Evolutionary conservation across 106 monocot genomes (phyloP).

Genomic region (Dendrobium chrysotoxum): DNA sequence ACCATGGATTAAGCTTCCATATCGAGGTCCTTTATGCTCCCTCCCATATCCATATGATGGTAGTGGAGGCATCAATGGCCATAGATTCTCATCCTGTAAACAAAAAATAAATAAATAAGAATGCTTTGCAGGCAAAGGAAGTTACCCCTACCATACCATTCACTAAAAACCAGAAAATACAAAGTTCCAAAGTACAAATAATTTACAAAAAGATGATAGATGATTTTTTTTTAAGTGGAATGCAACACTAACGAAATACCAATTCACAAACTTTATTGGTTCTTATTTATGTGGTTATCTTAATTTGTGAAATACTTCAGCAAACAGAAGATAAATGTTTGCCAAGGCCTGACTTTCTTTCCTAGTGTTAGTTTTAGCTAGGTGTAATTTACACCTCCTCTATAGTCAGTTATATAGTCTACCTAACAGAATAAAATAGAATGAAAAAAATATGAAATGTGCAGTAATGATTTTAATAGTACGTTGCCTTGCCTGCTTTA

Average conservation of each 20-base stretch:
- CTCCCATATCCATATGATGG: conserved; percentile 79
- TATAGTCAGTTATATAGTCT: not conserved
- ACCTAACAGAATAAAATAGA: not conserved
- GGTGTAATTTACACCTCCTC: not conserved
- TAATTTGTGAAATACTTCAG: not conserved
- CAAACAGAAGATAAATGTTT: not conserved
- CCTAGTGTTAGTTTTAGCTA: not conserved
- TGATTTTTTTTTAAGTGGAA: not conserved
- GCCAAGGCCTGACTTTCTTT: not conserved
- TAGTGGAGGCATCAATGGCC: conserved; percentile 71
- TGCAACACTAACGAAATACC: not conserved
- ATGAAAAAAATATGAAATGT: not conserved
- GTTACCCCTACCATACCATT: not conserved
- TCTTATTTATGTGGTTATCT: not conserved
- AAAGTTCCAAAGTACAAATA: conserved; percentile 3
- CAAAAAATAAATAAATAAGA: not conserved
- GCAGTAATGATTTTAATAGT: not conserved
- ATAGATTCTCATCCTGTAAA: conserved; percentile 51
- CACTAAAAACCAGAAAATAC: not conserved
- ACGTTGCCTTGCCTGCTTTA: not conserved
- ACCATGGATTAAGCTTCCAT: conserved; percentile 74
- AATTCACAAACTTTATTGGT: not conserved
- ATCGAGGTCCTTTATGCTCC: conserved; percentile 62
- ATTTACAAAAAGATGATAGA: not conserved
- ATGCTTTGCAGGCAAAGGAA: not conserved